Conservation (phyloP, 495 filamentous ascomycete genomes). For the Hypoxylon rickii region DNA sequence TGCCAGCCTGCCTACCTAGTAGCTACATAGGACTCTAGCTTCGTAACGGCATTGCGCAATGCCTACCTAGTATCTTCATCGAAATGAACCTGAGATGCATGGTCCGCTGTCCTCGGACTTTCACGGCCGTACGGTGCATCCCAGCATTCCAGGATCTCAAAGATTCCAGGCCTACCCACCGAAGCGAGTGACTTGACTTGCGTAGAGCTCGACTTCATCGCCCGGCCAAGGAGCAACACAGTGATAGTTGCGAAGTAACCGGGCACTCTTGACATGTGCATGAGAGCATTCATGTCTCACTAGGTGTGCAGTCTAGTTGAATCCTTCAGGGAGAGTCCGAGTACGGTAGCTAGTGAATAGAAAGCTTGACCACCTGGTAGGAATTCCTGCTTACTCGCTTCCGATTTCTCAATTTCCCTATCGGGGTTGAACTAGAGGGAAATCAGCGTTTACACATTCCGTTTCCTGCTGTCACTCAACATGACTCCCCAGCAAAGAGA, state of each 20-base stretch:
- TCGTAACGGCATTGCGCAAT: not conserved
- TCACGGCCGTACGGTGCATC: constrained; percentile 18
- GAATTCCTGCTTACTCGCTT: not conserved
- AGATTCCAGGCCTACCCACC: constrained; percentile 49
- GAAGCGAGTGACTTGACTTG: constrained; percentile 43
- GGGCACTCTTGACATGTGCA: not conserved
- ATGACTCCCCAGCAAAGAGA: not conserved
- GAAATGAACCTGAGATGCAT: constrained; percentile 23
- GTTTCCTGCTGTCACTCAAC: not conserved
- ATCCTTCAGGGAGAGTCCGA: not conserved
- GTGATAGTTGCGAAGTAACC: constrained; percentile 6
- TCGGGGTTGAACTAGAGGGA: not conserved
- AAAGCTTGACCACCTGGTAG: not conserved
- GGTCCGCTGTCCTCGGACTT: constrained; percentile 26
- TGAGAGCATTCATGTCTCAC: too few species aligned
- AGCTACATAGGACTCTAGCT: not conserved
- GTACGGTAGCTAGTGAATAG: not conserved
- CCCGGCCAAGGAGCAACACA: constrained; percentile 19
- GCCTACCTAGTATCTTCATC: not conserved
- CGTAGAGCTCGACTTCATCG: constrained; percentile 33
- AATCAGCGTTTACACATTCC: not conserved
- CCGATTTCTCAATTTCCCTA: not conserved
- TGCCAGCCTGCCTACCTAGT: not conserved
- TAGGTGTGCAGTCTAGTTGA: too few species aligned
- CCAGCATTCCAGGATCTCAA: constrained; percentile 2